Evolutionary conservation across 2,329 filamentous ascomycete genomes (phyloP).

Genomic region (Nemania sp.): DNA sequence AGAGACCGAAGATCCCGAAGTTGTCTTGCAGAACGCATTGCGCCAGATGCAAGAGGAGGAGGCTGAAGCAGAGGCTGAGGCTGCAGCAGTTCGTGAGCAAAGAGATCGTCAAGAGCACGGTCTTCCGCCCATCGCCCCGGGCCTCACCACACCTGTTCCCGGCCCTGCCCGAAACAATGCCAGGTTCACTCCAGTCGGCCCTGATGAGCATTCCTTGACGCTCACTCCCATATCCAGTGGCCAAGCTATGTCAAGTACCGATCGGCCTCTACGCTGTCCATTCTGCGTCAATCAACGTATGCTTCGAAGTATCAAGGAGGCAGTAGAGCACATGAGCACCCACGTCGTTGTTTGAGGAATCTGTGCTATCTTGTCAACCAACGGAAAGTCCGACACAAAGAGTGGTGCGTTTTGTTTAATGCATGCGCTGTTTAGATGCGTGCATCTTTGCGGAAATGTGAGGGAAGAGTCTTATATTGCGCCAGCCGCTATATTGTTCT

Average conservation of each 20-base stretch:
- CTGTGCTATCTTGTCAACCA: neutral
- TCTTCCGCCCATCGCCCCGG: constrained; percentile 50
- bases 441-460: constrained; percentile 7
- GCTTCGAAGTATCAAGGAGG: constrained; percentile 70
- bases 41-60: constrained; percentile 70
- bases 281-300: constrained; percentile 73
- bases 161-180: constrained; percentile 39
- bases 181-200: constrained; percentile 46
- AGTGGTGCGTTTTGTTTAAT: neutral
- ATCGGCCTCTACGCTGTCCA: constrained; percentile 67
- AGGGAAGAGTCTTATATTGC: neutral
- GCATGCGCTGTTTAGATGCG: neutral
- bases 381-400: neutral
- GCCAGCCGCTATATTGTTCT: neutral
- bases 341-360: constrained; percentile 64
- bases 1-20: constrained; percentile 66
- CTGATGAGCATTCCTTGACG: constrained; percentile 59
- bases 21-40: constrained; percentile 69
- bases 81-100: constrained; percentile 65
- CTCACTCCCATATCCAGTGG: constrained; percentile 67
- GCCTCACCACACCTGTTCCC: constrained; percentile 46
- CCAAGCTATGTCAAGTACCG: constrained; percentile 58
- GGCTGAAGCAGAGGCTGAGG: constrained; percentile 68
- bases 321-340: constrained; percentile 72
- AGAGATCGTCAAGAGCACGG: constrained; percentile 62